These are phyloP conservation scores for Vanrija pseudolonga DNA, from an alignment of 1,284 basidiomycete species.

Conservation along the genomic window DNA sequence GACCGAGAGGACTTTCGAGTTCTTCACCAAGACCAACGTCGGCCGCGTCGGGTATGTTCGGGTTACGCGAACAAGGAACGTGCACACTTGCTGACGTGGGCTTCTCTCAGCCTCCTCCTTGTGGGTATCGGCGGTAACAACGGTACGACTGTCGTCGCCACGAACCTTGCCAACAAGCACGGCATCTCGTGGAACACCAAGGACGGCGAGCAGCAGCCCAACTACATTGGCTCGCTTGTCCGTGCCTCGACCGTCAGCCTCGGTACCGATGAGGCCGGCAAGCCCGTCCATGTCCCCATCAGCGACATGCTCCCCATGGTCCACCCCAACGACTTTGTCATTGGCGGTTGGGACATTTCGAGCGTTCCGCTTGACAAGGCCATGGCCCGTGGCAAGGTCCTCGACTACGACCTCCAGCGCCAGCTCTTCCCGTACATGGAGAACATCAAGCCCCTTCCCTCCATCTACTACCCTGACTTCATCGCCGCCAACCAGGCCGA, in stretches of 20 bases:
- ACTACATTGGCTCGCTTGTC: constrained; percentile 87
- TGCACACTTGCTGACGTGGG: not conserved
- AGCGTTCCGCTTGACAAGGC: constrained; percentile 79
- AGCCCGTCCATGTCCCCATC: constrained; percentile 90
- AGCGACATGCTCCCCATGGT: constrained; percentile 96
- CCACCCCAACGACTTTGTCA: constrained; percentile 95
- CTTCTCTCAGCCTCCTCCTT: constrained; percentile 77
- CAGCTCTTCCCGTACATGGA: constrained; percentile 87
- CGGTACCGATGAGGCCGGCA: constrained; percentile 77
- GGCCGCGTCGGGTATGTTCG: constrained; percentile 84
- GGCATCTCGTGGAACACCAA: constrained; percentile 95
- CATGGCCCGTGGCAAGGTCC: constrained; percentile 88
- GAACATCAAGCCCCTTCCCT: constrained; percentile 79
- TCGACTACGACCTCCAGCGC: constrained; percentile 95
- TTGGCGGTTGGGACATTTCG: constrained; percentile 98
- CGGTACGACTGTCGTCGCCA: constrained; percentile 89
- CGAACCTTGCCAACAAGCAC: constrained; percentile 93
- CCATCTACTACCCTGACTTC: constrained; percentile 90
- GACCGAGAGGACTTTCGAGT: constrained; percentile 75
- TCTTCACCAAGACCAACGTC: constrained; percentile 84
- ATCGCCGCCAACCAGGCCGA: constrained; percentile 97
- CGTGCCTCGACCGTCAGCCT: constrained; percentile 92
- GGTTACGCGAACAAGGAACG: not conserved
- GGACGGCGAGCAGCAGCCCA: constrained; percentile 85
- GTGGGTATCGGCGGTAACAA: constrained; percentile 98